A percentile compares a stretch with the other conserved stretches of the same genome.
Evolutionary conservation across 2,329 filamentous ascomycete genomes (phyloP).

Genomic region (Fusarium chuoi): DNA sequence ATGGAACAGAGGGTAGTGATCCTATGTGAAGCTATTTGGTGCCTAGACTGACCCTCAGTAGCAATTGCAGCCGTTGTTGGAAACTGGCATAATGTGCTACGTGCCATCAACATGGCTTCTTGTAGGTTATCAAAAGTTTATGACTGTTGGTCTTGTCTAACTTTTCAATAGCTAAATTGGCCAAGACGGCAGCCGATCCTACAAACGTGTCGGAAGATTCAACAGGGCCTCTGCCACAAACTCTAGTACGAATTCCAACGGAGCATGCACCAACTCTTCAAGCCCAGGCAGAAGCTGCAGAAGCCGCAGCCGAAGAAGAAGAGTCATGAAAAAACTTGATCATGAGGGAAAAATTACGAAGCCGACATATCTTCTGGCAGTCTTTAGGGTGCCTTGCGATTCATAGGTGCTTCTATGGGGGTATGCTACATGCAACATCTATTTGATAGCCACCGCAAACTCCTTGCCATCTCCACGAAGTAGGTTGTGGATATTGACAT

Average conservation of each 20-base stretch:
- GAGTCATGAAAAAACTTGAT: constrained; percentile 31
- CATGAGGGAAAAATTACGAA: neutral
- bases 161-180: constrained; percentile 69
- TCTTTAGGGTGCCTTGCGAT: neutral
- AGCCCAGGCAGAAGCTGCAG: constrained; percentile 65
- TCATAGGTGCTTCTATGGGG: neutral
- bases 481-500: neutral
- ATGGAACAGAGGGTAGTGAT: constrained; percentile 80
- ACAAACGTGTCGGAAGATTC: constrained; percentile 53
- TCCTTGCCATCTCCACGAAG: neutral
- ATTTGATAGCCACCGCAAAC: neutral
- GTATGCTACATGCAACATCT: neutral
- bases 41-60: constrained; percentile 50
- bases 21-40: neutral
- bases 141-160: neutral
- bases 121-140: constrained; percentile 61
- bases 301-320: constrained; percentile 56
- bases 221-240: constrained; percentile 74
- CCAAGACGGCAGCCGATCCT: constrained; percentile 63
- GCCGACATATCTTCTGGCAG: too few relatives aligned
- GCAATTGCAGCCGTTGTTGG: constrained; percentile 85
- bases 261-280: constrained; percentile 76
- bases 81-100: constrained; percentile 89
- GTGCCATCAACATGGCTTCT: constrained; percentile 87
- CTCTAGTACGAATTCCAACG: constrained; percentile 84